These are phyloP conservation scores for Lumnitzera littorea DNA, from an alignment of 345 rosid genomes.

Conservation along the genomic window DNA sequence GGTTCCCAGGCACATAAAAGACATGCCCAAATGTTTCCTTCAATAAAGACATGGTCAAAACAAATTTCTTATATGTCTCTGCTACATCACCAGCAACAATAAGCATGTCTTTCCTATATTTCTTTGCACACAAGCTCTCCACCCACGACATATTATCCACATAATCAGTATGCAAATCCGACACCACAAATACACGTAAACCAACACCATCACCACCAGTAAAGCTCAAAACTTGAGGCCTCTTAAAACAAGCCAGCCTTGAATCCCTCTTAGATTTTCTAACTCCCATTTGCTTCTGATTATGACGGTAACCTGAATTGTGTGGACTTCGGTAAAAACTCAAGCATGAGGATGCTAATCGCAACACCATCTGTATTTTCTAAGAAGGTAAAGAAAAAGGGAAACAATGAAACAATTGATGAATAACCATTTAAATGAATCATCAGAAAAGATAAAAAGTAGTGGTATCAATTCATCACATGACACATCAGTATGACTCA, in stretches of 20 bases:
- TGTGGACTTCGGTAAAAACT: slow-evolving; percentile 13
- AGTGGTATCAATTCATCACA: too few relatives aligned
- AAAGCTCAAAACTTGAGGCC: slow-evolving; percentile 23
- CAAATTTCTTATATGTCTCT: slow-evolving; percentile 37
- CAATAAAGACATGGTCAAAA: slow-evolving; percentile 46
- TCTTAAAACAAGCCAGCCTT: slow-evolving; percentile 10
- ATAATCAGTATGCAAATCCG: slow-evolving; percentile 61
- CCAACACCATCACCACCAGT: slow-evolving; percentile 12
- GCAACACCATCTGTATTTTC: slow-evolving; percentile 8
- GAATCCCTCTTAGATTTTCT: slow-evolving; percentile 7
- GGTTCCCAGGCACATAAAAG: slow-evolving; percentile 57
- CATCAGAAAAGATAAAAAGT: too few relatives aligned
- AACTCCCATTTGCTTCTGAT: background rate
- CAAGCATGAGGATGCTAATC: slow-evolving; percentile 16
- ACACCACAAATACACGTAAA: slow-evolving; percentile 42
- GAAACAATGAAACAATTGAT: too few relatives aligned
- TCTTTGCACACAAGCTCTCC: slow-evolving; percentile 27
- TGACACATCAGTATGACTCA: too few relatives aligned
- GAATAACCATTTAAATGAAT: too few relatives aligned
- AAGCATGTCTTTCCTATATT: slow-evolving; percentile 35
- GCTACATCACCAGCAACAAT: slow-evolving; percentile 67
- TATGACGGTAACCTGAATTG: background rate
- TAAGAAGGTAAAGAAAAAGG: background rate
- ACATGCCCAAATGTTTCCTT: slow-evolving; percentile 45
- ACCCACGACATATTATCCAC: slow-evolving; percentile 56